Evolutionary conservation across 306 rosid species (phyloP), one percentile per base, ranked within the genome.

Genomic region (Carpinus fangiana): DNA sequence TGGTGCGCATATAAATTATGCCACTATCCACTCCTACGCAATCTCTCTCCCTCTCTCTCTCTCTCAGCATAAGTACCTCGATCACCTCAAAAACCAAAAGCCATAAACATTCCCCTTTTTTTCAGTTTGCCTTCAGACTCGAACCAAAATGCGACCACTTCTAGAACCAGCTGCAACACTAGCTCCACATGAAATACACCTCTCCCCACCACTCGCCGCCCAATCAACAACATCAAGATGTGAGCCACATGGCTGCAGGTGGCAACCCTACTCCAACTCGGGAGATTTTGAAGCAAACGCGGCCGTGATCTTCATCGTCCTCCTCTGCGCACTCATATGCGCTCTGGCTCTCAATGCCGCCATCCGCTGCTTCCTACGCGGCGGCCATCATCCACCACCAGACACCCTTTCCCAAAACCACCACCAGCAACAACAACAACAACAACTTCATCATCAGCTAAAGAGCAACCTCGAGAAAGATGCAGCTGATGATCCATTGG

Each of bases 201-300:
- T 70, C 74, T 31, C 83, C 20, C 76, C 82, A 14, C 76, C 82
- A 4, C 57, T 67, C 5, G 21, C 52, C 14, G 52, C 76, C 48
- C 45, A 28, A 41, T 52, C 80, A 2, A 76, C 72, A 12, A 7
- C 59, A 13, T 8, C 78, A 2, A 50, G 50, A 17, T 86, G 87
- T 69, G 76, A 56, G 61, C 34, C 78, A 55, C 52, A 18, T 47
- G 34, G 14, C 20, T 80, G 87, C 76, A 66, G 78, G 12, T 86
- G 85, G 87, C 61, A 82, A 26, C 85, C 84, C 28, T 83, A 83
- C 77, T 73, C 89, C n/a, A 78, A 60, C 41, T 70, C 87, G 26
- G 70, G 43, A 50, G 81, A 86, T 38, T 86, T 86, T 81, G 89
- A 86, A 77, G 85, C 87, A 57, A 86, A 86, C 83, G 87, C 85